Evolutionary conservation across 2,329 filamentous ascomycete genomes (phyloP), one percentile per base, ranked within the genome.

Genomic region (Parascedosporium putredinis): DNA sequence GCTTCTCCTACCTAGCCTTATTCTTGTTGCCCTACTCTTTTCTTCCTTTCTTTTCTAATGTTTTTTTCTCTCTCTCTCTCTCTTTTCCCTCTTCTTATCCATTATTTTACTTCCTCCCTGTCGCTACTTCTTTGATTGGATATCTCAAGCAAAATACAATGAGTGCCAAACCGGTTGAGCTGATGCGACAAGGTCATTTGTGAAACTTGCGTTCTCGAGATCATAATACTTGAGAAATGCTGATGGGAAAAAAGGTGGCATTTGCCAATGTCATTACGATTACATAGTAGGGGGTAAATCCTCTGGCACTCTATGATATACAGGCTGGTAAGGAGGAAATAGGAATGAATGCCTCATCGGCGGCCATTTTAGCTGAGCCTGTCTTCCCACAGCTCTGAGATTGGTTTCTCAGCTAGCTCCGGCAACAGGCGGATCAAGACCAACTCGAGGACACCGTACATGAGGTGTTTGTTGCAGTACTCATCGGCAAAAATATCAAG

Each of bases 391-490:
- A 95, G 66, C 59, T 88, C 86, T 50, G 74, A 72, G 25, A 88
- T 76, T 33, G 81, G 80, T 62, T 79, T 81, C 58, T 88, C 84
- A 49, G 75, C 75, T 58, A 97, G 64, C 68, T 98, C 93, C 4
- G 93, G 93, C 61, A 95, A 78, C 54, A 97, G 66, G 55, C 84
- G 80, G 51, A 88, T 78, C n/a, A 96, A 71, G 2, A 95, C 63
- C 51, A 91, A 67, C 67, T 98, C 93, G 29, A 97, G 68, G 45
- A 93, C 73, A 42, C 80, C 75, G 61, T 95, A 95, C 57, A 95
- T 71, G 27, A 97, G 70, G 67, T 96, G 89, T 69, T 90, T 94
- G 68, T 98, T 98, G 67, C 89, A 84, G 67, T 95, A 95, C 47
- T 77, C 73, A 65, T 96, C 89, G 14, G 78, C 79, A 56, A 95